Evolutionary conservation across 306 rosid genomes (phyloP).

Genomic region (Medicago truncatula): MtrunA17r5.0-ANR NC_053043.1:17787501-17788000

Average conservation of each 20-base stretch:
- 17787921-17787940: constrained; percentile 26
- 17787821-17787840: neutral
- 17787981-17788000: constrained; percentile 77
- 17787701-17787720: neutral
- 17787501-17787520: neutral
- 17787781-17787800: constrained; percentile 3
- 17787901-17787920: constrained; percentile 31
- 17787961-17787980: constrained; percentile 48
- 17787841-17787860: neutral
- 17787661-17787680: constrained; percentile 30
- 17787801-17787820: neutral
- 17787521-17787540: neutral
- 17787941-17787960: constrained; percentile 37
- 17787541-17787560: neutral
- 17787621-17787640: neutral
- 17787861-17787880: constrained; percentile 12
- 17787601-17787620: constrained; percentile 3
- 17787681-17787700: constrained; percentile 8
- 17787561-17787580: neutral
- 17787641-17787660: constrained; percentile 6
- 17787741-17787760: neutral
- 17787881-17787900: constrained; percentile 9
- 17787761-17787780: neutral
- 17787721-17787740: neutral
- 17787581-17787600: neutral